Evolutionary conservation across 495 filamentous ascomycete genomes (phyloP), one percentile per base, ranked within the genome.

Genomic region (Cercophora newfieldiana): DNA sequence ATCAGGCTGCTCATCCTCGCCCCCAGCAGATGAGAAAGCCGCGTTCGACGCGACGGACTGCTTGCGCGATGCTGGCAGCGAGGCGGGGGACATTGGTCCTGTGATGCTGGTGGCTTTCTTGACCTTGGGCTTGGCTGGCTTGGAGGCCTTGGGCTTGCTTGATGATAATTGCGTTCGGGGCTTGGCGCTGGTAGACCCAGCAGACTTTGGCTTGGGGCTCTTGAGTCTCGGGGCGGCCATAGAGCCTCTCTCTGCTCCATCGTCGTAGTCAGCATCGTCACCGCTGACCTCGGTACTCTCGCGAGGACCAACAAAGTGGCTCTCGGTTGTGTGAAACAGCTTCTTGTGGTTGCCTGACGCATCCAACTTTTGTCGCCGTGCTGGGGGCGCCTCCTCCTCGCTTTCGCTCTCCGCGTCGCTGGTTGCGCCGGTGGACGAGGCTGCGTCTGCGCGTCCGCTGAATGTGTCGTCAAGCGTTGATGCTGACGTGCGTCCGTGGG

Each of bases 401-500:
- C 86, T 89, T 26, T 90, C 88, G 61, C 92, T 91, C 49, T 91
- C 93, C 26, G 84, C 86, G 50, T 93, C 89, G 69, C 89, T 92
- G 33, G 90, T 92, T 55, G 90, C 90, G 30, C 89, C 89, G 30
- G 89, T 90, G 7, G 94, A 97, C 12, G 93, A 97, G 48, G 91
- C 88, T 37, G 85, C 86, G 70, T 97, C 94, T 47, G 94, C 93
- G 69, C 87, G 88, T 16, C 92, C 92, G 74, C 93, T 96, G 68
- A 96, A 87, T 7, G 90, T 91, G 77, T 98, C 96, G 73, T 97
- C 95, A 37, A 94, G 78, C 21, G 95, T 96, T 6, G 95, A 97
- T n/a, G 91, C 90, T 7, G 93, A 97, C 3, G 92, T 93, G 72
- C 94, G 91, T 51, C 91, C 92, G 69, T 93, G 89, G 16, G 93